phyloP scores from a whole-genome alignment of 2,329 filamentous ascomycete genomes.

The Colletotrichum costaricense region DNA sequence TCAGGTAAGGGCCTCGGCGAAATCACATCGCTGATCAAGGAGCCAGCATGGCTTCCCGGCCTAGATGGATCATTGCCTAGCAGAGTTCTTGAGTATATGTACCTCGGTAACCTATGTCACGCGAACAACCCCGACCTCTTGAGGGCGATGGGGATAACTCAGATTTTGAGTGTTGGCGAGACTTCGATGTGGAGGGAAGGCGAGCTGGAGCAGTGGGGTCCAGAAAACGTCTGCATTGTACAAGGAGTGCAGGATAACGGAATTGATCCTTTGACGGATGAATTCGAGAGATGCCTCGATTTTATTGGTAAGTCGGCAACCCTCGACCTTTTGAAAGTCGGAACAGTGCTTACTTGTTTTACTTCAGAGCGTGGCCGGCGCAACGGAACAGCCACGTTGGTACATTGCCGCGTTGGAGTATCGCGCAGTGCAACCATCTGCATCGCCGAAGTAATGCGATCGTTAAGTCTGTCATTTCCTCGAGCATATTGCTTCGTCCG shows the following conservation, averaged over 20 bases:
- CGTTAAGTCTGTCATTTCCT: conserved; percentile 83
- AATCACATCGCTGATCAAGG: conserved; percentile 63
- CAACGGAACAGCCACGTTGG: conserved; percentile 85
- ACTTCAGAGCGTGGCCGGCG: conserved; percentile 78
- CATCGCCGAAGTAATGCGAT: conserved; percentile 97
- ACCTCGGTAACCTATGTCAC: conserved; percentile 91
- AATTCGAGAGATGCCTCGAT: conserved; percentile 86
- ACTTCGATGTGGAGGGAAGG: conserved; percentile 82
- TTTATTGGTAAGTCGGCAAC: conserved; percentile 82
- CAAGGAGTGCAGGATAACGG: conserved; percentile 96
- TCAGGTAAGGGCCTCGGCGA: conserved; percentile 62
- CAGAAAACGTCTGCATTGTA: conserved; percentile 82
- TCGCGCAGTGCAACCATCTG: conserved; percentile 97
- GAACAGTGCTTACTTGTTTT: conserved; percentile 20
- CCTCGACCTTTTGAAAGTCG: not conserved
- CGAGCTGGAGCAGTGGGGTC: conserved; percentile 77
- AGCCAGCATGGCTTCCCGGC: conserved; percentile 83
- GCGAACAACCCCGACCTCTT: conserved; percentile 93
- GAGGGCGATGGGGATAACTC: conserved; percentile 81
- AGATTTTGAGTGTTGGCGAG: conserved; percentile 93
- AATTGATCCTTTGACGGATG: conserved; percentile 88
- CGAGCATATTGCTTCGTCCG: conserved; percentile 96
- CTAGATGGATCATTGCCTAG: conserved; percentile 94
- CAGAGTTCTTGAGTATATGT: conserved; percentile 92
- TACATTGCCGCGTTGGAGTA: conserved; percentile 96